Conservation (phyloP, 2,329 filamentous ascomycete genomes). For the Talaromyces atroroseus region DNA sequence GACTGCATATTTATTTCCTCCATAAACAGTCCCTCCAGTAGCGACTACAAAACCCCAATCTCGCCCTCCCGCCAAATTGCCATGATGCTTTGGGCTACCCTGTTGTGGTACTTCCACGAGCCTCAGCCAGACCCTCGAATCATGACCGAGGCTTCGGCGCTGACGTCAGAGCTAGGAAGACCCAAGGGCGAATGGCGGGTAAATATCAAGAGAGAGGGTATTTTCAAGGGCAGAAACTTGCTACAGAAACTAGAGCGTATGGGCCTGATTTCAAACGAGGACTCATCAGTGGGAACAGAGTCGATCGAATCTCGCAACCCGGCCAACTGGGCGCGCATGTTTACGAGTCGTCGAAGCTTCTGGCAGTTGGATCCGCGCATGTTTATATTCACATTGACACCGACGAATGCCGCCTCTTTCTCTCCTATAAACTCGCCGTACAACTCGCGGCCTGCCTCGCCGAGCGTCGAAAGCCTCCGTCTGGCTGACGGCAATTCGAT, state of each 20-base stretch:
- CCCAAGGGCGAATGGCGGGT: conserved; percentile 85
- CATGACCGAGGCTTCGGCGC: conserved; percentile 56
- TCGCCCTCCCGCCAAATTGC: conserved; percentile 86
- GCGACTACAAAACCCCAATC: conserved; percentile 70
- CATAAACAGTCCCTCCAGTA: conserved; percentile 75
- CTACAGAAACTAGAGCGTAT: conserved; percentile 90
- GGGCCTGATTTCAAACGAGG: conserved; percentile 72
- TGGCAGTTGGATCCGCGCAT: conserved; percentile 87
- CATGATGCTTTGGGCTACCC: conserved; percentile 91
- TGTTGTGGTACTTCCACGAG: conserved; percentile 98
- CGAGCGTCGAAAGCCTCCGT: conserved; percentile 31
- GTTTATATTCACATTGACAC: conserved; percentile 80
- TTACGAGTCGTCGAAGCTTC: conserved; percentile 72
- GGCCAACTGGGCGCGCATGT: conserved; percentile 72
- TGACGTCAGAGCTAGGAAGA: conserved; percentile 63
- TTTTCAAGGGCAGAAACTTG: conserved; percentile 75
- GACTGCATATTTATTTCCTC: conserved; percentile 89
- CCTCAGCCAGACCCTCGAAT: conserved; percentile 63
- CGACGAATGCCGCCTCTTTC: conserved; percentile 45
- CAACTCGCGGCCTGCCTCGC: conserved; percentile 48
- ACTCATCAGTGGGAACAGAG: conserved; percentile 67
- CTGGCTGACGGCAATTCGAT: conserved; percentile 1
- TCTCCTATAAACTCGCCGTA: conserved; percentile 40
- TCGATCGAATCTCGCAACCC: conserved; percentile 54
- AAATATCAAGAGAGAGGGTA: conserved; percentile 77